These are phyloP conservation scores for Citrus reticulata DNA, from an alignment of 345 rosid genomes.

Conservation along the genomic window DNA sequence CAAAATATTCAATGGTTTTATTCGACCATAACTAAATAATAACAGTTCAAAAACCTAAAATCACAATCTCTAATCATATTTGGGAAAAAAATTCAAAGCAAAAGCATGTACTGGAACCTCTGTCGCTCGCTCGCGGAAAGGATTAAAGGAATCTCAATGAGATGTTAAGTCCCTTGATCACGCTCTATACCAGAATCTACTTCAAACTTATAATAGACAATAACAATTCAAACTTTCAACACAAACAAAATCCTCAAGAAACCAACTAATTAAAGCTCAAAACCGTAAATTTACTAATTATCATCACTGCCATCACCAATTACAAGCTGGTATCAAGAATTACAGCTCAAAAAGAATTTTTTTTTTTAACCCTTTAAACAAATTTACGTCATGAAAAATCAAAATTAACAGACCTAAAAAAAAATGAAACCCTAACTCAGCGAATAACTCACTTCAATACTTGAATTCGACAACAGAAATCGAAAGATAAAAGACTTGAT, in stretches of 20 bases:
- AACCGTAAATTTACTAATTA: not conserved
- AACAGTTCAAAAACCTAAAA: not conserved
- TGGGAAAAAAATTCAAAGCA: not conserved
- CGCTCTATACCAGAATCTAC: not conserved
- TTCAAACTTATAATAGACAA: not conserved
- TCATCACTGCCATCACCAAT: not conserved
- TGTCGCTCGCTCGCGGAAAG: too few species aligned
- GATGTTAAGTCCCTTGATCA: not conserved
- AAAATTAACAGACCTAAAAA: not conserved
- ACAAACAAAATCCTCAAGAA: not conserved
- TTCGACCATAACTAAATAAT: not conserved
- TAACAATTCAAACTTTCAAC: not conserved
- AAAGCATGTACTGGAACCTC: not conserved
- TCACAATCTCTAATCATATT: not conserved
- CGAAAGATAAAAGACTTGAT: slow-evolving; percentile 10
- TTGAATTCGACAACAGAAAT: slow-evolving; percentile 12
- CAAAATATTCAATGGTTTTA: not conserved
- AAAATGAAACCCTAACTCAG: slow-evolving; percentile 1
- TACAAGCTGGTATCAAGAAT: not conserved
- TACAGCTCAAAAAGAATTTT: not conserved
- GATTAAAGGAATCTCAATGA: not conserved
- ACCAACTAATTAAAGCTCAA: not conserved
- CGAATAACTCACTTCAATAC: not conserved
- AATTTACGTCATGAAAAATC: not conserved
- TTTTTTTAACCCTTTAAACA: not conserved